These are phyloP conservation scores for Penicillium sp. DNA, from an alignment of 2,329 filamentous ascomycete genomes.

Conservation along the genomic window DNA sequence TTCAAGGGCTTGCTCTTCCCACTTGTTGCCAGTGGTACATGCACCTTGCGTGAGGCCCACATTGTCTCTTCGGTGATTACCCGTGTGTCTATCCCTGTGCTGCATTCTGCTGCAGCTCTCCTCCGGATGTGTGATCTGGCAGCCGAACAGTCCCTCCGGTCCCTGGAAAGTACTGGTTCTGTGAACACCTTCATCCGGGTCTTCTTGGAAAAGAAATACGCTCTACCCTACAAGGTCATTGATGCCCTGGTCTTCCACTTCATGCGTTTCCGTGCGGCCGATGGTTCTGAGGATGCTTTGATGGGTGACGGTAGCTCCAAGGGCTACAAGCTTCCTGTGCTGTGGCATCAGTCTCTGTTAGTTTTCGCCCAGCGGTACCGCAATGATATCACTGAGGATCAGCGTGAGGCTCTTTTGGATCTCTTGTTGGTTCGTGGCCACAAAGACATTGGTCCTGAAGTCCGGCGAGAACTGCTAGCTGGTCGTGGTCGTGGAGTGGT, in stretches of 20 bases:
- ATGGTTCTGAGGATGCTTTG: slow-evolving; percentile 55
- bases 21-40: slow-evolving; percentile 79
- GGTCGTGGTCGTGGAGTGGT: slow-evolving; percentile 81
- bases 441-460: slow-evolving; percentile 84
- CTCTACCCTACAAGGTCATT: slow-evolving; percentile 89
- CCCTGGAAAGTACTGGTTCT: slow-evolving; percentile 82
- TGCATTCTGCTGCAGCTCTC: slow-evolving; percentile 88
- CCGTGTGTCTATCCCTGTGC: slow-evolving; percentile 80
- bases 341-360: slow-evolving; percentile 93
- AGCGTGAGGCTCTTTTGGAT: slow-evolving; percentile 87
- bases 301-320: slow-evolving; percentile 52
- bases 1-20: slow-evolving; percentile 97
- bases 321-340: slow-evolving; percentile 72
- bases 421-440: slow-evolving; percentile 82
- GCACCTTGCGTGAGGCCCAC: slow-evolving; percentile 85
- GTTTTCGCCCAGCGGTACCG: slow-evolving; percentile 93
- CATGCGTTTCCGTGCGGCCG: slow-evolving; percentile 75
- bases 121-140: slow-evolving; percentile 93
- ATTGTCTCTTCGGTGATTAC: slow-evolving; percentile 86
- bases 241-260: slow-evolving; percentile 97
- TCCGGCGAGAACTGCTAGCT: slow-evolving; percentile 82
- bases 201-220: slow-evolving; percentile 94
- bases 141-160: slow-evolving; percentile 75
- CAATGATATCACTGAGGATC: slow-evolving; percentile 94
- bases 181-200: slow-evolving; percentile 95